A percentile compares a stretch with the other conserved stretches of the same genome.
These are phyloP conservation scores for Alternaria tenuissima DNA, from an alignment of 2,329 filamentous ascomycete genomes.

Conservation along the genomic window DNA sequence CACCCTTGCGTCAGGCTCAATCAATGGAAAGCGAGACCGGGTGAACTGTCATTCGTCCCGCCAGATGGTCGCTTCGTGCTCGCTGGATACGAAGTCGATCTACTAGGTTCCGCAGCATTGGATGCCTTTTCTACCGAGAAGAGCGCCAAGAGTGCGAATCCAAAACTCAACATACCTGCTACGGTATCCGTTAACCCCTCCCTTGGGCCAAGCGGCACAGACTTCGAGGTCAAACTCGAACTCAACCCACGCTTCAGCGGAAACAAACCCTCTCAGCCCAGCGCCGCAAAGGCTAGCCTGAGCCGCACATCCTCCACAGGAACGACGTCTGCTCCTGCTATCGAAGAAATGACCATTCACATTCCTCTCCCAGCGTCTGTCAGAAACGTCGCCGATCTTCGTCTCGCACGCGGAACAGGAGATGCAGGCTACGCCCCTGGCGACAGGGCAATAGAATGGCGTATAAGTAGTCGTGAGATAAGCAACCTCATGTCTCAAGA, in stretches of 20 bases:
- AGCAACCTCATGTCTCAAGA: conserved; percentile 53
- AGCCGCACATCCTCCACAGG: conserved; percentile 38
- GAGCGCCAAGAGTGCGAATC: conserved; percentile 32
- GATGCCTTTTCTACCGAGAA: conserved; percentile 39
- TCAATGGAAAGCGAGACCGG: conserved; percentile 87
- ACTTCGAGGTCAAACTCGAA: conserved; percentile 86
- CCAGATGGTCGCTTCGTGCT: conserved; percentile 94
- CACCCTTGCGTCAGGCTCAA: conserved; percentile 92
- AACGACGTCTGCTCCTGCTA: conserved; percentile 49
- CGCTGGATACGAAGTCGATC: conserved; percentile 91
- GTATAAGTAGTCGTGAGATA: conserved; percentile 79
- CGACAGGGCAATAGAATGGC: conserved; percentile 81
- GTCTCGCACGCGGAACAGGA: conserved; percentile 78
- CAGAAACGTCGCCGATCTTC: conserved; percentile 82
- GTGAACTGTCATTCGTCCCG: conserved; percentile 93
- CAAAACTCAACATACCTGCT: conserved; percentile 80
- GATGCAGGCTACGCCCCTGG: conserved; percentile 83
- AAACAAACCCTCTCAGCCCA: conserved; percentile 48
- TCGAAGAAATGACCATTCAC: conserved; percentile 81
- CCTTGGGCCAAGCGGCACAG: conserved; percentile 75
- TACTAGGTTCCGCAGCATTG: conserved; percentile 73
- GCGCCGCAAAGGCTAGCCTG: conserved; percentile 39
- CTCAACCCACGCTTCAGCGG: conserved; percentile 64
- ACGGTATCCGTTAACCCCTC: conserved; percentile 82
- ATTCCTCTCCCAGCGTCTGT: conserved; percentile 82